Conservation (phyloP, 176 grass and related monocot species). For the Alloteropsis semialata region DNA sequence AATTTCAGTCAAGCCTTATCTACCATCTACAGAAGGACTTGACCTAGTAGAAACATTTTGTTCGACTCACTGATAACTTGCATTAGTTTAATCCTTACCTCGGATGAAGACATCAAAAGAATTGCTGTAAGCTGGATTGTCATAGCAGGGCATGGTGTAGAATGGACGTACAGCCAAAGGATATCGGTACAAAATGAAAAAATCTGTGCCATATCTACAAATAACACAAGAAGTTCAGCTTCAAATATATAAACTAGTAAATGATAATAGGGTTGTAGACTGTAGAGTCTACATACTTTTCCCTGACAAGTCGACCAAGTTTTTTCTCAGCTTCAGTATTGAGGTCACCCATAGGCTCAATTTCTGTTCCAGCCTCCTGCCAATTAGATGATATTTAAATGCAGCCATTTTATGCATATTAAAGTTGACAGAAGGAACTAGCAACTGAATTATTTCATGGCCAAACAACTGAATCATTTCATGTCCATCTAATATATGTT, state of each 20-base stretch:
- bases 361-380: constrained; percentile 83
- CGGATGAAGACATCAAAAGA: constrained; percentile 97
- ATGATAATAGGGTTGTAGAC: background rate
- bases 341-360: constrained; percentile 84
- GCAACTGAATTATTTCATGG: background rate
- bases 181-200: constrained; percentile 85
- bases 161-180: constrained; percentile 87
- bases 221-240: constrained; percentile 2
- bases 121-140: constrained; percentile 71
- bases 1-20: too few species aligned
- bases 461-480: background rate
- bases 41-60: too few species aligned
- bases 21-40: too few species aligned
- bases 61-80: background rate
- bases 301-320: constrained; percentile 72
- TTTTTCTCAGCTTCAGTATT: constrained; percentile 91
- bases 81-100: constrained; percentile 39
- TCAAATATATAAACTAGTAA: background rate
- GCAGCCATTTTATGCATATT: too few species aligned
- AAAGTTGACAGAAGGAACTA: background rate
- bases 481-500: background rate
- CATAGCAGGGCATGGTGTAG: constrained; percentile 95
- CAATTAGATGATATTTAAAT: constrained; percentile 19
- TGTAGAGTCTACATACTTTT: constrained; percentile 53
- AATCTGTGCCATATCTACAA: constrained; percentile 75